Percentiles rank a stretch among this genome's conserved stretches.
These are phyloP conservation scores for Melaleuca alternifolia DNA, from an alignment of 345 rosid genomes.

Conservation along the genomic window DNA sequence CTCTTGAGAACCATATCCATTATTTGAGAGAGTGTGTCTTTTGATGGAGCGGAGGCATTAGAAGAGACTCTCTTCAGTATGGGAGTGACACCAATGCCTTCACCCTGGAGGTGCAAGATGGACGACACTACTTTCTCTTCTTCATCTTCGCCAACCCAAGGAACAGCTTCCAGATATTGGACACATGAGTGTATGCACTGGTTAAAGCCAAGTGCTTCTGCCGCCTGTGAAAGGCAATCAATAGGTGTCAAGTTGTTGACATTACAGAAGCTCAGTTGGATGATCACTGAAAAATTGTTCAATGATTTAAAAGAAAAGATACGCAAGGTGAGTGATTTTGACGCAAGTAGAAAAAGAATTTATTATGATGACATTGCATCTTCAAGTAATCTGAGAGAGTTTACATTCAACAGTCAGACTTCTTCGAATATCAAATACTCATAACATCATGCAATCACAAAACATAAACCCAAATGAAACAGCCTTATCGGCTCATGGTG, in stretches of 20 bases:
- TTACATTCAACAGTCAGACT: background rate
- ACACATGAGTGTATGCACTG: conserved; percentile 69
- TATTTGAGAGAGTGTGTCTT: conserved; percentile 68
- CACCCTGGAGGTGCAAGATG: conserved; percentile 51
- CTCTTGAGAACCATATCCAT: conserved; percentile 83
- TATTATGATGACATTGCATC: background rate
- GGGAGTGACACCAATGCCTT: conserved; percentile 62
- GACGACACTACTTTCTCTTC: conserved; percentile 86
- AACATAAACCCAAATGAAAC: background rate
- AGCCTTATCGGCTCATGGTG: background rate
- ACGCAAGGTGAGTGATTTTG: background rate
- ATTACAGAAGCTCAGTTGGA: background rate
- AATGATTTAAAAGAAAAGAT: background rate
- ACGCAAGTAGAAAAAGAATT: background rate
- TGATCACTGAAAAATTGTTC: background rate
- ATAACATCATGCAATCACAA: background rate
- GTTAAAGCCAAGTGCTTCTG: conserved; percentile 65
- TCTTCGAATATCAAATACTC: background rate
- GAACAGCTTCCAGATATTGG: conserved; percentile 97
- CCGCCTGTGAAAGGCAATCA: conserved; percentile 34
- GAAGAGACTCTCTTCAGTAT: conserved; percentile 74
- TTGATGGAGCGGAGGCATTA: conserved; percentile 39
- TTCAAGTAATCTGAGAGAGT: background rate
- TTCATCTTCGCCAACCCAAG: conserved; percentile 98
- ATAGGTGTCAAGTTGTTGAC: background rate